Evolutionary conservation across 305 asterid species (phyloP).

Genomic region (Withania somnifera): DNA sequence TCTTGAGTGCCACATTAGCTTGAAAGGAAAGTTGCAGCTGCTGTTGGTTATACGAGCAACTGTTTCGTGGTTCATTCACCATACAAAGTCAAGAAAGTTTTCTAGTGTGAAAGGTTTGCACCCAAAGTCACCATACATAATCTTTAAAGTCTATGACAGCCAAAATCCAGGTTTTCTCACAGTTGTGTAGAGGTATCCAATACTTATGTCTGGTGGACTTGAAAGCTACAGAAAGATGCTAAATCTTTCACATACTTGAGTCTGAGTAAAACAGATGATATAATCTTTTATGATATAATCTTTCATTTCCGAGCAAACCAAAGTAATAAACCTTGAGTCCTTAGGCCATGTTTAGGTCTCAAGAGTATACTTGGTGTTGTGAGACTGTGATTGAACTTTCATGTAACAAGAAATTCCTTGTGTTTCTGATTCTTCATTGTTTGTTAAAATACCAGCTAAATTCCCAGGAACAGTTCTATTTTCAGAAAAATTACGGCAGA

Average conservation of each 20-base stretch:
- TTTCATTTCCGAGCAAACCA: neutral
- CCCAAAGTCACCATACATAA: too few relatives aligned
- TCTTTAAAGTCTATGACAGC: neutral
- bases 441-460: neutral
- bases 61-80: neutral
- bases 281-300: neutral
- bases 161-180: neutral
- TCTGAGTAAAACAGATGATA: neutral
- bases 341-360: neutral
- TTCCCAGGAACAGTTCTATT: neutral
- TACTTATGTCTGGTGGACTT: neutral
- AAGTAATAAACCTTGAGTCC: neutral
- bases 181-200: neutral
- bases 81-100: neutral
- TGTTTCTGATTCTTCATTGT: neutral
- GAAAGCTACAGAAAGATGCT: neutral
- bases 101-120: neutral
- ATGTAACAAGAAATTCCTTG: neutral
- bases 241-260: neutral
- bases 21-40: neutral
- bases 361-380: neutral
- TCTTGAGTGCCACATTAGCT: neutral
- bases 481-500: neutral
- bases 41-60: neutral
- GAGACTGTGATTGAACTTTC: neutral